Evolutionary conservation across 1,139 yeast species (phyloP), one percentile per base, ranked within the genome.

Genomic region (Taphrina wiesneri): DNA sequence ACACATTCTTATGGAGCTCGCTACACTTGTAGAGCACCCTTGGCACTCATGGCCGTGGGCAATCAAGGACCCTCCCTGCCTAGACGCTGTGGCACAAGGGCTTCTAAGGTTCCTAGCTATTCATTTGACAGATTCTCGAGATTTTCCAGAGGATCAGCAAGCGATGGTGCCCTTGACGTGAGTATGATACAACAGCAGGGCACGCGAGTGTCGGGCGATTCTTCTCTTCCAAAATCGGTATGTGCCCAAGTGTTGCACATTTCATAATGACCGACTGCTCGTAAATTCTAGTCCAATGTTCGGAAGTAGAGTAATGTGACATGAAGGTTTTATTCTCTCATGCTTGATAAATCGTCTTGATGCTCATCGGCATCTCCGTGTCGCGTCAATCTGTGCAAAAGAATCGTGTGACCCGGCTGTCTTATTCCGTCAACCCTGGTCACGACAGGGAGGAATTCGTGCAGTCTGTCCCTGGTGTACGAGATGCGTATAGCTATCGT

Each of bases 401-500:
- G 34, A n/a, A 30, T 30, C 34, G 34, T 30, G 34, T 30, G 34
- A 30, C 34, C 34, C n/a, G n/a, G n/a, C n/a, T 32, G 1, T 32
- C 36, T 11, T 32, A 32, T 32, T 4, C 6, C 36, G 36, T 32
- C 36, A 32, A 11, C n/a, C 34, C 34, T 30, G 34, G 34, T 11
- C 34, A 30, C 34, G 11, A 30, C 34, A 30, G 34, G 34, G 9
- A 30, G 34, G 34, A 6, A 30, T 30, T 30, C 11, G 34, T 30
- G 11, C 34, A 11, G 6, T 30, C 34, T 11, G 34, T 30, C 34
- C 34, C 34, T 11, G 11, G 9, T 6, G 34, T 30, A 30, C 9
- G 11, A 30, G 9, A 39, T 60, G 46, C 41, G 63, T 15, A 54
- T 62, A 21, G 68, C 68, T 51, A 46, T 66, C 23, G 63, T 66